Evolutionary conservation across 768 basidiomycete genomes (phyloP), one percentile per base, ranked within the genome.

Genomic region (Boletus vermiculosoides): DNA sequence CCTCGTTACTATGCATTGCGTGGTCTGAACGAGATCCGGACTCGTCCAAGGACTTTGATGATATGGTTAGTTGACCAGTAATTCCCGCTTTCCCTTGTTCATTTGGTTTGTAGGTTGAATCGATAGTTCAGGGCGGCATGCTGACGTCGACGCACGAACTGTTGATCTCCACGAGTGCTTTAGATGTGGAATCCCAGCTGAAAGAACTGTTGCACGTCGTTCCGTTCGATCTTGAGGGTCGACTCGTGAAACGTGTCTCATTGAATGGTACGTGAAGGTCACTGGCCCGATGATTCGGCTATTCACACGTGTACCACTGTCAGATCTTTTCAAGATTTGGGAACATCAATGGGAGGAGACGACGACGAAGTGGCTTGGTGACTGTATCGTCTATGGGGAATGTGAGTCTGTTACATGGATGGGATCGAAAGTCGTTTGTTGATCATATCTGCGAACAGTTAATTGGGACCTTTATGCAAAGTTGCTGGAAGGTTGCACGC

Each of bases 181-280:
- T 77, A 54, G 84, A 88, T 57, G 66, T 85, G 40, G 88, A 91
- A 67, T 69, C 60, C 53, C 84, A 82, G 65, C 76, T 91, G 44
- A 66, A 68, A 22, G 70, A 74, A 13, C 62, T 76, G 7, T 56
- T 90, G 36, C 65, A 67, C 2, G 61, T 59, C 1, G 58, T 85
- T 53, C 59, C 74, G 1, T 66, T 90, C 33, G 88, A 91, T 65
- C 65, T 79, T 2, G 76, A 80, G 34, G 88, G 88, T 33, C 80
- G 75, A 52, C 76, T 85, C 2, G 82, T 85, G 23, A 76, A 77
- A 56, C 65, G 68, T 6, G 56, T 80, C 30, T 77, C 75, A 16
- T 69, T 82, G 50, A 74, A 76, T 68, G 80, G 85, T 87, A 60
- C 7, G 73, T 57, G 12, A 34, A 77, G 74, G 39, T 46, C 36